Evolutionary conservation across 352 stramenopile species (phyloP).

Genomic region (Lagenidium giganteum): DNA sequence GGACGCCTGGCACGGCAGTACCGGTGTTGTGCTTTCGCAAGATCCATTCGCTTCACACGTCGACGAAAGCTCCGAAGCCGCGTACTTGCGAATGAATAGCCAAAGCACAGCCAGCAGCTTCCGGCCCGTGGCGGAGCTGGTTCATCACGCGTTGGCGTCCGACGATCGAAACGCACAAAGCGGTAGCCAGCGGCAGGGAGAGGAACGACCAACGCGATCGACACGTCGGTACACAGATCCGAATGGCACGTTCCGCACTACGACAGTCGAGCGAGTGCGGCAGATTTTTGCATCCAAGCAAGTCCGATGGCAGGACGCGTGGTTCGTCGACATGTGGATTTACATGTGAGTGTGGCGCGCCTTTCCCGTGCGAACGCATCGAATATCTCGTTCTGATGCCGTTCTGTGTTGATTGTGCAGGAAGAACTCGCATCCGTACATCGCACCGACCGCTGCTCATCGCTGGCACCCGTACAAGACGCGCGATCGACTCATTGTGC

Average conservation of each 20-base stretch:
- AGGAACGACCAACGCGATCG: no score
- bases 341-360: slow-evolving; percentile 42
- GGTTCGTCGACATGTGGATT: slow-evolving; percentile 37
- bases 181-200: no score
- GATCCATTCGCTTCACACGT: no score
- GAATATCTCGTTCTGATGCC: no score
- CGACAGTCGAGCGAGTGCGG: slow-evolving; percentile 15
- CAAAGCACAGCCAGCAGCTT: slow-evolving; percentile 14
- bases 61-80: no score
- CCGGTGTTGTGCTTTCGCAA: no score
- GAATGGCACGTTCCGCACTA: slow-evolving; percentile 18
- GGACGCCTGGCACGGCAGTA: no score
- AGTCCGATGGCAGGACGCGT: slow-evolving; percentile 37
- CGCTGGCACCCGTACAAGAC: slow-evolving; percentile 51
- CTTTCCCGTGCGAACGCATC: neutral
- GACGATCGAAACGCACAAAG: no score
- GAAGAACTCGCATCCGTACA: slow-evolving; percentile 51
- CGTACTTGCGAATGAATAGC: no score
- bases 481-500: slow-evolving; percentile 38
- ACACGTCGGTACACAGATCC: slow-evolving; percentile 12
- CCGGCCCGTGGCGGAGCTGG: slow-evolving; percentile 9
- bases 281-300: slow-evolving; percentile 46
- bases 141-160: no score
- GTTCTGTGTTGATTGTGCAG: slow-evolving; percentile 8
- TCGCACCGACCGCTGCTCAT: slow-evolving; percentile 33